These are phyloP conservation scores for Coniochaeta hoffmannii DNA, from an alignment of 2,329 filamentous ascomycete species.

Conservation along the genomic window DNA sequence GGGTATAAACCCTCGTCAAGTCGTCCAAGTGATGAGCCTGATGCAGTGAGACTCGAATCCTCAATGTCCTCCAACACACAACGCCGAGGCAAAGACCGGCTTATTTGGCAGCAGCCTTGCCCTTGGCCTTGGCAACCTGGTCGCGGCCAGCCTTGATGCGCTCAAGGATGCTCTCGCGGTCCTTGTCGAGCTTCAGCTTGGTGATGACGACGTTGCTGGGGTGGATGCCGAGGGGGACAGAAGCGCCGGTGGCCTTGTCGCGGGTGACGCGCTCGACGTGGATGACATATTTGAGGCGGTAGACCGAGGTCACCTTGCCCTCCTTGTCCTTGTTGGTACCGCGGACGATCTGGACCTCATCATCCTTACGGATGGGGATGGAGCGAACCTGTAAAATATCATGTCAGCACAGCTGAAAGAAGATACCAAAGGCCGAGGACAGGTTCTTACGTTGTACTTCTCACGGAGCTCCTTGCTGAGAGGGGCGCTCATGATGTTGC, in stretches of 20 bases:
- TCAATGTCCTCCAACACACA: background rate
- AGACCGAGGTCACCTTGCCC: slow-evolving; percentile 96
- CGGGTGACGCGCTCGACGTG: slow-evolving; percentile 95
- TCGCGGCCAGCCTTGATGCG: slow-evolving; percentile 77
- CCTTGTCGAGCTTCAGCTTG: slow-evolving; percentile 98
- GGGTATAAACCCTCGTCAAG: slow-evolving; percentile 2
- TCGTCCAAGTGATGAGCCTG: slow-evolving; percentile 1
- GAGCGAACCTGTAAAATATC: slow-evolving; percentile 62
- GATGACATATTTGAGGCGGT: slow-evolving; percentile 96
- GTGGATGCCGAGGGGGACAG: slow-evolving; percentile 88
- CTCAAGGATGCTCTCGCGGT: slow-evolving; percentile 82
- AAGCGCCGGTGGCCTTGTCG: slow-evolving; percentile 97
- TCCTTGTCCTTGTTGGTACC: slow-evolving; percentile 95
- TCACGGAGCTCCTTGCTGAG: slow-evolving; percentile 95
- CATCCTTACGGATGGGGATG: slow-evolving; percentile 96
- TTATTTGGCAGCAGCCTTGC: slow-evolving; percentile 19
- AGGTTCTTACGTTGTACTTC: slow-evolving; percentile 88
- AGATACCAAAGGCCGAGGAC: background rate
- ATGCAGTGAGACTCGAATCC: slow-evolving; percentile 1
- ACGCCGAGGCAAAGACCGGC: slow-evolving; percentile 2
- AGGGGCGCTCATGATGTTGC: slow-evolving; percentile 94
- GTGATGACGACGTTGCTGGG: slow-evolving; percentile 97
- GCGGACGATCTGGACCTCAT: slow-evolving; percentile 88
- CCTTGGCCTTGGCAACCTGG: slow-evolving; percentile 61
- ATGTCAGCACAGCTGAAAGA: background rate